These are phyloP conservation scores for Nevesoporus exiguus DNA, from an alignment of 768 basidiomycete species.

Conservation along the genomic window DNA sequence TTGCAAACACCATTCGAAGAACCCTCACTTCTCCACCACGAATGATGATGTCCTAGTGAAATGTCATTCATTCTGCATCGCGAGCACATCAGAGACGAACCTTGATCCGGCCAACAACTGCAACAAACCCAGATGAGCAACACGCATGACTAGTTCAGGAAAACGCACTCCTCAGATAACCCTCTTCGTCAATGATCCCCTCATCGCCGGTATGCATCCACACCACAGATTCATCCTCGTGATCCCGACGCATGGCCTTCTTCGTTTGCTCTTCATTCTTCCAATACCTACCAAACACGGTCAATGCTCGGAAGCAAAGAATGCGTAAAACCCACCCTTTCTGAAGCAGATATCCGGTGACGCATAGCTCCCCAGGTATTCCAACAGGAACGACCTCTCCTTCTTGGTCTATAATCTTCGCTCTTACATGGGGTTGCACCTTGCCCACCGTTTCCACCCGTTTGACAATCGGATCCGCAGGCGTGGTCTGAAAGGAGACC, in stretches of 20 bases:
- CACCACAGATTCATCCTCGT: slow-evolving; percentile 48
- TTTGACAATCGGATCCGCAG: slow-evolving; percentile 64
- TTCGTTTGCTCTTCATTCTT: slow-evolving; percentile 64
- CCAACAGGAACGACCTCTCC: slow-evolving; percentile 67
- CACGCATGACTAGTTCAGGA: not conserved
- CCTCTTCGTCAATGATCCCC: slow-evolving; percentile 77
- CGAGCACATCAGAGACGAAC: slow-evolving; percentile 31
- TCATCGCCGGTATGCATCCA: slow-evolving; percentile 90
- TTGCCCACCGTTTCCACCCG: slow-evolving; percentile 82
- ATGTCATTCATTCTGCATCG: slow-evolving; percentile 1
- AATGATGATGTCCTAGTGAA: slow-evolving; percentile 70
- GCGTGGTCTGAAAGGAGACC: slow-evolving; percentile 78
- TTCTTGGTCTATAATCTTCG: slow-evolving; percentile 59
- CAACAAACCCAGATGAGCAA: not conserved
- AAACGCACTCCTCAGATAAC: slow-evolving; percentile 65
- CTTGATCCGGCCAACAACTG: slow-evolving; percentile 80
- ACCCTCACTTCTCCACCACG: slow-evolving; percentile 71
- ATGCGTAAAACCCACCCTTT: slow-evolving; percentile 51
- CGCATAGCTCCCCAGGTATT: slow-evolving; percentile 69
- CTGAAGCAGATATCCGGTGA: slow-evolving; percentile 75
- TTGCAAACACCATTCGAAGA: not conserved
- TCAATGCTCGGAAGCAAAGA: not conserved
- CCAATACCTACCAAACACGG: slow-evolving; percentile 60
- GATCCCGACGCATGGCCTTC: slow-evolving; percentile 49
- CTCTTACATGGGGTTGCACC: slow-evolving; percentile 72